Base-by-base conservation (phyloP, 371 early-diverging fungal species). In the Mortierella sp. region DNA sequence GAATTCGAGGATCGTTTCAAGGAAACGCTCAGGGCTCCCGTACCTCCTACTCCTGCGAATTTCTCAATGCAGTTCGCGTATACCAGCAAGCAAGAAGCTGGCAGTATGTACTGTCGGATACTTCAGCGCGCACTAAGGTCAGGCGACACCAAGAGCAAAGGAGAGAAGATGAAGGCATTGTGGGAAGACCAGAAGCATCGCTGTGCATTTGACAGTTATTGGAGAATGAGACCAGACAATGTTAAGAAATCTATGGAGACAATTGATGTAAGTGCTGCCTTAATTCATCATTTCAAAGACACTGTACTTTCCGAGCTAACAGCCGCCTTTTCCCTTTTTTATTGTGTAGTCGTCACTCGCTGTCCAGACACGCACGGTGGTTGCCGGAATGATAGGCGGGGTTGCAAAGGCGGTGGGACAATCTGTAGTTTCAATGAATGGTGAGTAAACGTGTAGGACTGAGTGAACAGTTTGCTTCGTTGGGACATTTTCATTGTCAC, bases 371-470 rank as follows among this genome's bases (percentile, higher is more conserved):
- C 50, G 50, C 14, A 7, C 50, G 50, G 14, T 50, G 50, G 50
- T 50, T 50, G 50, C 50, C 2, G 50, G 50, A 14, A 50, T 50
- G 50, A 50, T 50, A 14, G 50, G 50, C 50, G 50, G 50, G 14
- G 50, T 50, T 50, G 50, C 50, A 14, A 50, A 50, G 21, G 4
- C 50, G 50, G 50, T 50, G 21, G 50, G 21, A 50, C 50, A 50
- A 50, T 50, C 50, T 50, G 50, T 50, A 50, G 50, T 50, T 50
- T 50, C 50, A 50, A 2, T 50, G 50, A 50, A 50, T 50, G 50
- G 50, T 50, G 50, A 50, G 50, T 50, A 50, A 50, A n/a, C 14
- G 50, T 50, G 14, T 50, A 50, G 7, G 14, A 21, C 21, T 4
- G 14, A 21, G 21, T 14, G 50, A n/a, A 2, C 50, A 7, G 50